Evolutionary conservation across 768 basidiomycete species (phyloP), one percentile per base, ranked within the genome.

Genomic region (Kwoniella sp.): DNA sequence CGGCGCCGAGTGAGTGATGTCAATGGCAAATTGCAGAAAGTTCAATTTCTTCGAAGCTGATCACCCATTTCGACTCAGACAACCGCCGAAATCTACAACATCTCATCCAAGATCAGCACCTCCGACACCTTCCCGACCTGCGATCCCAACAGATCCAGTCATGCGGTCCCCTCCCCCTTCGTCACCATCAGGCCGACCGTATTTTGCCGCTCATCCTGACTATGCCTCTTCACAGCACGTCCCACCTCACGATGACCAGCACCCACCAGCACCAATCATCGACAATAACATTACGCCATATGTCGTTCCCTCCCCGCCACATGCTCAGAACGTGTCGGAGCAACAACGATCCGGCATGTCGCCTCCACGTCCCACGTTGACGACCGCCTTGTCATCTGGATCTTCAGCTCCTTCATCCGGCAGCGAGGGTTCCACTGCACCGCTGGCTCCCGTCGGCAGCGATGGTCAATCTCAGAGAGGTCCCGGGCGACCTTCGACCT

Each of bases 331-430:
- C n/a, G n/a, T n/a, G n/a, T n/a, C n/a, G n/a, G n/a, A n/a, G n/a
- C 41, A 45, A 20, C 41, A 11, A 11, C 41, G 3, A 3, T 45
- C 41, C 8, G 15, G 11, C 17, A 3, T 9, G 8, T 20, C 41
- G 9, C 41, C 5, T 45, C 41, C 41, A 25, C 50, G 50, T 17
- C 61, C 52, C 23, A n/a, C 31, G 8, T 22, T 55, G 15, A 25
- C n/a, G 34, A 28, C 41, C 4, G 50, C 62, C 23, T 0, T 41
- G n/a, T 61, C 60, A 2, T 28, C 22, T 13, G 22, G 2, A 22
- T 63, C 62, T 47, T 47, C 47, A 28, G 41, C 55, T 11, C 41
- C 53, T 38, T 50, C 62, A 7, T 25, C n/a, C 17, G 31, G 15
- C 5, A 48, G 54, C 30, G 55, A 28, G 50, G 62, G 25, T 12